Conservation (phyloP, 1,284 basidiomycete genomes). For the Schizophyllum amplum region DNA sequence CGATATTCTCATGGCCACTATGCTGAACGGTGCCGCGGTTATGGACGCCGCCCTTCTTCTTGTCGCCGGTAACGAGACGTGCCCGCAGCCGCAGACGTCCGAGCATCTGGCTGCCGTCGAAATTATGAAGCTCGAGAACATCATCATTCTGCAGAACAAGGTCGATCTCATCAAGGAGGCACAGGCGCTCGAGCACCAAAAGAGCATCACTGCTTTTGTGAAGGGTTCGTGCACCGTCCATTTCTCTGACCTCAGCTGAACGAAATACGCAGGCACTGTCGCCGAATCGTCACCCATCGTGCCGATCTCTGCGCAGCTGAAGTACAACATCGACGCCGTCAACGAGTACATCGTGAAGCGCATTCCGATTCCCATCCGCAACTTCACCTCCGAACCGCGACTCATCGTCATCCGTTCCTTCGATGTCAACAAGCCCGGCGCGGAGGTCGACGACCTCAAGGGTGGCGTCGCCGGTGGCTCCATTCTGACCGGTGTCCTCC, state of each 20-base stretch:
- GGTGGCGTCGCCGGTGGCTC: constrained; percentile 98
- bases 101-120: constrained; percentile 98
- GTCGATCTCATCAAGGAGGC: constrained; percentile 92
- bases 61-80: constrained; percentile 96
- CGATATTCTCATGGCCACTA: constrained; percentile 98
- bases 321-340: constrained; percentile 99
- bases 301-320: constrained; percentile 96
- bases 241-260: constrained; percentile 2
- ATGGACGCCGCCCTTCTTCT: constrained; percentile 97
- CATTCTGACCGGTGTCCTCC: constrained; percentile 89
- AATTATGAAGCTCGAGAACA: constrained; percentile 98
- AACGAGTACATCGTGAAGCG: constrained; percentile 98
- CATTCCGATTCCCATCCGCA: constrained; percentile 89
- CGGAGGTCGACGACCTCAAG: constrained; percentile 94
- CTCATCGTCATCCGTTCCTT: constrained; percentile 99
- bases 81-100: constrained; percentile 97
- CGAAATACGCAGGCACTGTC: constrained; percentile 71
- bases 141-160: constrained; percentile 98
- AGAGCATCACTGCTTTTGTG: constrained; percentile 88
- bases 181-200: constrained; percentile 88
- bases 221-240: constrained; percentile 51
- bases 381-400: constrained; percentile 87
- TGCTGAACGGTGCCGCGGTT: constrained; percentile 99
- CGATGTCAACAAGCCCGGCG: constrained; percentile 98
- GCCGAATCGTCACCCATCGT: constrained; percentile 97